phyloP scores from a whole-genome alignment of 2,329 filamentous ascomycete genomes.

The Trichophyton rubrum region DNA sequence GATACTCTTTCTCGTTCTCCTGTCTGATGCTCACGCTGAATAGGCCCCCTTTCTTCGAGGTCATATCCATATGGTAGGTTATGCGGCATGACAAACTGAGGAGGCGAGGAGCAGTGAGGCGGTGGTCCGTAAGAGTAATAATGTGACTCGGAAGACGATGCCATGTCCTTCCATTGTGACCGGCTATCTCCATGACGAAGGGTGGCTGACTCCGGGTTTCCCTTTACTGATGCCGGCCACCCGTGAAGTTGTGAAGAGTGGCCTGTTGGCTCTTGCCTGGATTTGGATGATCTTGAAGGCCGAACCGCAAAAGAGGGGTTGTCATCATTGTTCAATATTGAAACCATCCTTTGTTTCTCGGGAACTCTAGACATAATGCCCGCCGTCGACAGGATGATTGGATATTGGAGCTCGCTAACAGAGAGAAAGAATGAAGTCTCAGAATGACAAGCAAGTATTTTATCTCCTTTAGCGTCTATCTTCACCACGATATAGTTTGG shows the following conservation, averaged over 20 bases:
- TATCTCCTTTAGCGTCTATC: neutral
- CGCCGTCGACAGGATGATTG: neutral
- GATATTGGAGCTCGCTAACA: neutral
- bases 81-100: neutral
- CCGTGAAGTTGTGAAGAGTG: constrained; percentile 8
- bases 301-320: constrained; percentile 35
- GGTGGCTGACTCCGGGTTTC: neutral
- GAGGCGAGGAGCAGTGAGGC: neutral
- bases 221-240: neutral
- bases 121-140: neutral
- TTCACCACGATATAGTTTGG: neutral
- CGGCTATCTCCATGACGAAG: neutral
- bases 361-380: neutral
- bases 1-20: constrained; percentile 19
- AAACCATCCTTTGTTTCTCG: constrained; percentile 19
- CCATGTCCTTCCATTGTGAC: neutral
- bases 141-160: neutral
- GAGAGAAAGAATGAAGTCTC: neutral
- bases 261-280: neutral
- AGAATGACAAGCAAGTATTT: neutral
- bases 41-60: neutral
- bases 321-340: constrained; percentile 38
- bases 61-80: neutral
- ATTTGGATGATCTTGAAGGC: constrained; percentile 14
- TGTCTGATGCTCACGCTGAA: neutral